Conservation (phyloP, 169 alveolate species). For the Neospora caninum region DNA sequence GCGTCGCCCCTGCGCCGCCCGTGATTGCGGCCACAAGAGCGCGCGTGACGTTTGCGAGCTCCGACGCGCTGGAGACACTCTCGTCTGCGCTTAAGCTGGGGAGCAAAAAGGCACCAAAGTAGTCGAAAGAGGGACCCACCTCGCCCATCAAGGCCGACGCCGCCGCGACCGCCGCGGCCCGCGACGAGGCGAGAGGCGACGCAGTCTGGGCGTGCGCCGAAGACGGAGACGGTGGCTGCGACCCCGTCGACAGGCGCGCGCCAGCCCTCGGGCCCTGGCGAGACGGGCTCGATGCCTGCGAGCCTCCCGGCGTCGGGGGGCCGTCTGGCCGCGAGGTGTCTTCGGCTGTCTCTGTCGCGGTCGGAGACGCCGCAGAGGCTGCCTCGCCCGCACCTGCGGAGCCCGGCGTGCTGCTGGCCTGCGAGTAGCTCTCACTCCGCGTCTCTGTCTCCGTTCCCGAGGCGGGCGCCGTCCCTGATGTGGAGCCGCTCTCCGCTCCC, state of each 20-base stretch:
- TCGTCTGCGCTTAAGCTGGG: conserved; percentile 17
- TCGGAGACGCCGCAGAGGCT: too few species aligned
- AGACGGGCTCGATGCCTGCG: neutral
- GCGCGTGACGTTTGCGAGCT: neutral
- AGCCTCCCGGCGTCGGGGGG: neutral
- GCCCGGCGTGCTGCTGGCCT: neutral
- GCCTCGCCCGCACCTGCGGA: conserved; percentile 19
- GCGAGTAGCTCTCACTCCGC: neutral
- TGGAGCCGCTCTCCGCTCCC: neutral
- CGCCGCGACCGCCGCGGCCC: conserved; percentile 38
- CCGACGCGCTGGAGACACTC: neutral
- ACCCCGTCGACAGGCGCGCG: neutral
- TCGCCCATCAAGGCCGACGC: conserved; percentile 36
- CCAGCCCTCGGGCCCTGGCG: neutral
- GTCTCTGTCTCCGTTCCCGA: conserved; percentile 31
- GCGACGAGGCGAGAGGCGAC: neutral
- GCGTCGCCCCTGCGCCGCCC: neutral
- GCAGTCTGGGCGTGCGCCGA: neutral
- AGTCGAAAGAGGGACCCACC: neutral
- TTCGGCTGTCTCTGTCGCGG: too few species aligned
- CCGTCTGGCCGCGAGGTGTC: too few species aligned
- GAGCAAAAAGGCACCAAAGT: neutral
- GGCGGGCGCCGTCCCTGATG: neutral
- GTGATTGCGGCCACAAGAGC: neutral
- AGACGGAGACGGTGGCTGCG: neutral